Percentiles rank a stretch among this genome's conserved stretches.
These are phyloP conservation scores for Pythium rishiriense DNA, from an alignment of 352 stramenopile species.

Conservation along the genomic window DNA sequence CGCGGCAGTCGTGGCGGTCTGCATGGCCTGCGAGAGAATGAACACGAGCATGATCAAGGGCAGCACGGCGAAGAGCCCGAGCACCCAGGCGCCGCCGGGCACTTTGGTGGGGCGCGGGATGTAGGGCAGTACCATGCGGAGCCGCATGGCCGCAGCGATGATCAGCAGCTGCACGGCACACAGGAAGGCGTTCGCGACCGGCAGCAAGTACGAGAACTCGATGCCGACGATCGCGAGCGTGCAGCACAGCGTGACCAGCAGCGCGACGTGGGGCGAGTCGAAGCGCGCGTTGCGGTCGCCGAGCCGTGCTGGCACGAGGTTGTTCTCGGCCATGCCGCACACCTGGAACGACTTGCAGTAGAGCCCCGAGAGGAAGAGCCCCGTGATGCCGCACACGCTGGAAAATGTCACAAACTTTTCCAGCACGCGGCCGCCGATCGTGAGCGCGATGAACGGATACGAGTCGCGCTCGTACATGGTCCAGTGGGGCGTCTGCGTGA, in stretches of 20 bases:
- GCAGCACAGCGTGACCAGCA: slow-evolving; percentile 30
- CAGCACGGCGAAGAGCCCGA: slow-evolving; percentile 37
- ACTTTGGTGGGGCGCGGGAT: slow-evolving; percentile 52
- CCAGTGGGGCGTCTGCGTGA: slow-evolving; percentile 55
- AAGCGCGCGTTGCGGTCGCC: slow-evolving; percentile 39
- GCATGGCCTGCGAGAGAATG: slow-evolving; percentile 48
- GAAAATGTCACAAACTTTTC: slow-evolving; percentile 79
- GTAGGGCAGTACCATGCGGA: slow-evolving; percentile 60
- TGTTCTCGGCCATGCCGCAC: slow-evolving; percentile 76
- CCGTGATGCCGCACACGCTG: slow-evolving; percentile 75
- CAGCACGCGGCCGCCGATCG: slow-evolving; percentile 82
- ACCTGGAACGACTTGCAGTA: slow-evolving; percentile 89
- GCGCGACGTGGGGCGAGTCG: slow-evolving; percentile 32
- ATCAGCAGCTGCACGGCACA: slow-evolving; percentile 74
- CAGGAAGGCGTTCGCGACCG: slow-evolving; percentile 84
- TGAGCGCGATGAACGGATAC: slow-evolving; percentile 80
- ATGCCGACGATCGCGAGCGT: slow-evolving; percentile 31
- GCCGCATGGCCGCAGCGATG: slow-evolving; percentile 63
- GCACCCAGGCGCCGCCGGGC: slow-evolving; percentile 33
- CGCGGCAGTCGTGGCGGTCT: slow-evolving; percentile 30
- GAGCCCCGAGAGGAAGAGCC: slow-evolving; percentile 91
- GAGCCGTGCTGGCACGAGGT: slow-evolving; percentile 80
- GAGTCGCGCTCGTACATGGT: slow-evolving; percentile 81
- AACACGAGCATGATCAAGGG: slow-evolving; percentile 50
- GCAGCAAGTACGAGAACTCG: slow-evolving; percentile 51